Percentiles rank a stretch among this genome's conserved stretches.
These are phyloP conservation scores for Capsicum pubescens DNA, from an alignment of 257 asterid genomes.

Conservation along the genomic window DNA sequence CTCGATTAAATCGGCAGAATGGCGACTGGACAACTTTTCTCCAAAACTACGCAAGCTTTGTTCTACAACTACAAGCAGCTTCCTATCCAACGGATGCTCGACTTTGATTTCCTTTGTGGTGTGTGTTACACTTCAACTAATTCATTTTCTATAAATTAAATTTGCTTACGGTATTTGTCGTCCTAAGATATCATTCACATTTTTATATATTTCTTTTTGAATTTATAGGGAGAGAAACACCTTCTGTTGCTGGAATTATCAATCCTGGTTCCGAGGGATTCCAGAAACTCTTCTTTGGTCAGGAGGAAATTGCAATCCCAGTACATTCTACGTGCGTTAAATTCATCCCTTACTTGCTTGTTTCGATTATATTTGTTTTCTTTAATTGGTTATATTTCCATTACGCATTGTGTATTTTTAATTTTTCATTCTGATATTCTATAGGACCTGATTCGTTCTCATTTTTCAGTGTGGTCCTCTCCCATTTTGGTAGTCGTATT, in stretches of 20 bases:
- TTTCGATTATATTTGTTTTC: background rate
- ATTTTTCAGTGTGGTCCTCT: background rate
- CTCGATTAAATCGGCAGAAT: conserved; percentile 48
- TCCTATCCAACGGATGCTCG: conserved; percentile 99
- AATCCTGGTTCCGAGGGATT: conserved; percentile 99
- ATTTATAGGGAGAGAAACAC: conserved; percentile 90
- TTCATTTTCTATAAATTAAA: background rate
- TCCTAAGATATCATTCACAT: conserved; percentile 5
- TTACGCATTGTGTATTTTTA: background rate
- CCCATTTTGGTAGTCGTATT: background rate
- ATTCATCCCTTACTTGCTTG: background rate
- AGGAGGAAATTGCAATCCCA: conserved; percentile 97
- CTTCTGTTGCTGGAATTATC: conserved; percentile 98
- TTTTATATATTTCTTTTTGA: conserved; percentile 25
- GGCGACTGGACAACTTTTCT: conserved; percentile 96
- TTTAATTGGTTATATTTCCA: background rate
- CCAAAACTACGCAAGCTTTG: conserved; percentile 90
- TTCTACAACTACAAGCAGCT: conserved; percentile 95
- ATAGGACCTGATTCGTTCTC: background rate
- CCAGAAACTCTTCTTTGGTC: conserved; percentile 96
- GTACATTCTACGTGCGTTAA: conserved; percentile 85
- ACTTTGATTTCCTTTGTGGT: conserved; percentile 99
- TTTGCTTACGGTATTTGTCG: background rate
- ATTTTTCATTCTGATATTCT: background rate
- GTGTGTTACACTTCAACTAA: conserved; percentile 26